Conservation (phyloP, 257 asterid genomes). For the Parsonsia alboflavescens region DNA sequence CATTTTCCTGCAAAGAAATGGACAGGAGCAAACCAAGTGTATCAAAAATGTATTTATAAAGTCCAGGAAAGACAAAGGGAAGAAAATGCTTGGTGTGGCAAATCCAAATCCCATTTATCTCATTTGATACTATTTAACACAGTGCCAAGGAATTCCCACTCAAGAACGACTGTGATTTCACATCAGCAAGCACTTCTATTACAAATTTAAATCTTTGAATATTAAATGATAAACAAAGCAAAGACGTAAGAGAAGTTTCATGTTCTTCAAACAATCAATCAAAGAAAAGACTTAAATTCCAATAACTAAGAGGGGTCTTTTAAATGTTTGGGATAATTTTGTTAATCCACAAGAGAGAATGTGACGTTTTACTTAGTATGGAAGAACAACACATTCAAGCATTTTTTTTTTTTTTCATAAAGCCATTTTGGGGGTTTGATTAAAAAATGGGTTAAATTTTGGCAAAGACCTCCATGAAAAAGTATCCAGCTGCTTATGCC, state of each 20-base stretch:
- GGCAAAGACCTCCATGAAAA: neutral
- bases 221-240: neutral
- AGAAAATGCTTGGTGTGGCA: neutral
- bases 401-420: neutral
- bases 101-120: neutral
- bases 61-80: neutral
- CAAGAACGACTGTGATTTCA: neutral
- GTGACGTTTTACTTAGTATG: neutral
- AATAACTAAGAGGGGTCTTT: neutral
- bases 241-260: neutral
- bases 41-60: neutral
- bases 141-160: neutral
- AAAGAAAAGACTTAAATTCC: neutral
- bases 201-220: neutral
- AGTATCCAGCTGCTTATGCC: neutral
- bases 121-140: neutral
- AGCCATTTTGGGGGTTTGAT: neutral
- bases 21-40: neutral
- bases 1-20: slow-evolving; percentile 44
- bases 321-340: neutral
- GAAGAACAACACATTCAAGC: neutral
- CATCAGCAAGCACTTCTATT: neutral
- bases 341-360: neutral
- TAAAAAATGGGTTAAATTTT: neutral
- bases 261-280: neutral